Conservation (phyloP, 345 rosid genomes). For the Salix purpurea region DNA sequence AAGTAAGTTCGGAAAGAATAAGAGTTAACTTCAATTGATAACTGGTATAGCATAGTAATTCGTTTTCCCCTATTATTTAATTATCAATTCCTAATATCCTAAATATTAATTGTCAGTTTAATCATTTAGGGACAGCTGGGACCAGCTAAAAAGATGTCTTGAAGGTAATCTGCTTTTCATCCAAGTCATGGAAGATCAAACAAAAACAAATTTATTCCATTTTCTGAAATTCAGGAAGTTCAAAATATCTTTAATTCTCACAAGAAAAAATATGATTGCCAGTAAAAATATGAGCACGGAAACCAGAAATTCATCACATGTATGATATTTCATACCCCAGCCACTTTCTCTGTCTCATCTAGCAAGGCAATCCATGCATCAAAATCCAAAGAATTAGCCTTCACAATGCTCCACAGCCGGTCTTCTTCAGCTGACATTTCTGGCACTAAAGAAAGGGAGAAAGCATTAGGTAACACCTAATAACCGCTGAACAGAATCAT, state of each 20-base stretch:
- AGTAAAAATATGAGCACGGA: background rate
- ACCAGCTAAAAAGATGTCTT: background rate
- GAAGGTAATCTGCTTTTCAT: background rate
- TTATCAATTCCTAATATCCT: background rate
- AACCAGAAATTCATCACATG: background rate
- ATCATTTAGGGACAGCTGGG: background rate
- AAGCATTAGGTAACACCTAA: background rate
- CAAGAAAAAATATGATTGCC: background rate
- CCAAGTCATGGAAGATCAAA: background rate
- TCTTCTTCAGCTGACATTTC: constrained; percentile 78
- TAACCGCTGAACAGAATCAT: background rate
- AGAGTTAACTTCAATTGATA: background rate
- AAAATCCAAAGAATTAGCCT: constrained; percentile 72
- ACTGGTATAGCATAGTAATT: background rate
- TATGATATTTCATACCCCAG: constrained; percentile 52
- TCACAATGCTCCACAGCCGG: constrained; percentile 80
- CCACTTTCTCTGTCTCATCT: constrained; percentile 84
- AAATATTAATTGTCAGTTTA: background rate
- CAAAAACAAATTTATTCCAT: background rate
- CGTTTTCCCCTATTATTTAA: background rate
- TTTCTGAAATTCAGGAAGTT: background rate
- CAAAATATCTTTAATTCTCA: background rate
- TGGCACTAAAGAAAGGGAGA: constrained; percentile 25
- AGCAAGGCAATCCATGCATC: constrained; percentile 87
- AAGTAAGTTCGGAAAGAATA: background rate